Percentiles rank a stretch among this genome's conserved stretches.
These are phyloP conservation scores for Peziza echinospora DNA, from an alignment of 495 filamentous ascomycete genomes.

Conservation along the genomic window DNA sequence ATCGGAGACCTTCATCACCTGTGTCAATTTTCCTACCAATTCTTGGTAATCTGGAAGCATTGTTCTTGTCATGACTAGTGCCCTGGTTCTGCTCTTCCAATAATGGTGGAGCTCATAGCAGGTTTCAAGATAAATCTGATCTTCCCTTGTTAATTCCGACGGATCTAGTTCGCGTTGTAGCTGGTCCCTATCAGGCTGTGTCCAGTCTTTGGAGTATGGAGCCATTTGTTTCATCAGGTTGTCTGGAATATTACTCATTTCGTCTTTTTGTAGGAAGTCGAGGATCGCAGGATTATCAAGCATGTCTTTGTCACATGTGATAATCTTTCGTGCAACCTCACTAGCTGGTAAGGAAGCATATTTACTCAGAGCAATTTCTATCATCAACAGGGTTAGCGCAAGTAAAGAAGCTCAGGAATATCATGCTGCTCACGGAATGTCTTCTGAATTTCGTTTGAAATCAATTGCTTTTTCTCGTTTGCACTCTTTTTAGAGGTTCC, in stretches of 20 bases:
- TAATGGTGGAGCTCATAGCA: slow-evolving; percentile 93
- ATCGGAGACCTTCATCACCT: slow-evolving; percentile 71
- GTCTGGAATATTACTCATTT: slow-evolving; percentile 77
- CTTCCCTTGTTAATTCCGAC: slow-evolving; percentile 68
- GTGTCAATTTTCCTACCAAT: slow-evolving; percentile 54
- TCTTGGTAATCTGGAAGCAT: slow-evolving; percentile 86
- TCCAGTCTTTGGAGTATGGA: slow-evolving; percentile 92
- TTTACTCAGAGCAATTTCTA: slow-evolving; percentile 78
- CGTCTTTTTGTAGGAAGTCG: slow-evolving; percentile 86
- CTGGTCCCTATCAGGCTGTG: slow-evolving; percentile 59
- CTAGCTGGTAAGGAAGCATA: slow-evolving; percentile 62
- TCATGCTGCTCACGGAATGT: slow-evolving; percentile 57
- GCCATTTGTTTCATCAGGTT: slow-evolving; percentile 79
- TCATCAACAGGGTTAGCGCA: too few species aligned
- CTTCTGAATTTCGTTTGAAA: slow-evolving; percentile 75
- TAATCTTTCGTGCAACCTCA: slow-evolving; percentile 73
- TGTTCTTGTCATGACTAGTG: slow-evolving; percentile 60
- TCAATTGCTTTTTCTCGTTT: slow-evolving; percentile 90
- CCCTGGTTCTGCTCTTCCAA: slow-evolving; percentile 93
- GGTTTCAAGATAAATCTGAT: slow-evolving; percentile 84
- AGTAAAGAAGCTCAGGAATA: too few species aligned
- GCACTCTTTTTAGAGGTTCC: slow-evolving; percentile 31
- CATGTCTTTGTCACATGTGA: slow-evolving; percentile 82
- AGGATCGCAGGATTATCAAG: slow-evolving; percentile 87
- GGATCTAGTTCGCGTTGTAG: slow-evolving; percentile 75